Percentiles rank a stretch among this genome's conserved stretches.
Evolutionary conservation across 805 yeast species (phyloP).

Genomic region (Saccharomycopsis fodiens): DNA sequence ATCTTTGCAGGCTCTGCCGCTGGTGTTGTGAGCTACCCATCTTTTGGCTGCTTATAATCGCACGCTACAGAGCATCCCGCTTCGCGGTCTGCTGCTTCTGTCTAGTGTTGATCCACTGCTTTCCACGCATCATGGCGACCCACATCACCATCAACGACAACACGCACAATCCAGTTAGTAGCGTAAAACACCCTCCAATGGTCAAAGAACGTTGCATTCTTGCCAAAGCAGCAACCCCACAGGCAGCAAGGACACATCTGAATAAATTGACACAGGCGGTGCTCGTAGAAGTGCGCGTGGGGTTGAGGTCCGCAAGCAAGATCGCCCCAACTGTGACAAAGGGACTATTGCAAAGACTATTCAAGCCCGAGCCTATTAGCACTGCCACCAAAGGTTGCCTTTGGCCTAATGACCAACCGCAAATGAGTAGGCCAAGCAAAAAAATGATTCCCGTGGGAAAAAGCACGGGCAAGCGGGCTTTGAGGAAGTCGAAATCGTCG

Average conservation of each 20-base stretch:
- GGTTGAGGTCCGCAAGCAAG: constrained; percentile 68
- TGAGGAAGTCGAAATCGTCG: constrained; percentile 9
- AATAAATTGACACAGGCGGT: constrained; percentile 65
- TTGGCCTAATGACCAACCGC: constrained; percentile 65
- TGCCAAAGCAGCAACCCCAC: constrained; percentile 58
- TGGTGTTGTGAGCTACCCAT: too few species aligned
- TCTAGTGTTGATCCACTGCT: neutral
- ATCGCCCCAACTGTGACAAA: constrained; percentile 53
- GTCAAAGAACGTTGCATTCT: constrained; percentile 52
- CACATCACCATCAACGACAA: constrained; percentile 18
- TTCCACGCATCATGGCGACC: constrained; percentile 10
- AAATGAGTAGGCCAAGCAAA: constrained; percentile 38
- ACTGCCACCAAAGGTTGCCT: constrained; percentile 26
- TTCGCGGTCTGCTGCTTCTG: neutral
- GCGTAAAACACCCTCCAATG: constrained; percentile 70
- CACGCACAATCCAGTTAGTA: constrained; percentile 43
- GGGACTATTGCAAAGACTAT: constrained; percentile 48
- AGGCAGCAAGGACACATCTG: constrained; percentile 65
- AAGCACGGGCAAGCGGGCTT: constrained; percentile 10
- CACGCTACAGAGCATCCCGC: too few species aligned
- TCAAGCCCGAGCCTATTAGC: constrained; percentile 48
- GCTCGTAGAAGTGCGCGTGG: constrained; percentile 63
- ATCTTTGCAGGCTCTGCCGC: too few species aligned
- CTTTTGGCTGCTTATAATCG: too few species aligned
- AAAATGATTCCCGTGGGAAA: constrained; percentile 9